Percentiles rank a stretch among this genome's conserved stretches.
Evolutionary conservation across 2,329 filamentous ascomycete species (phyloP).

Genomic region (Aquanectria penicillioides): DNA sequence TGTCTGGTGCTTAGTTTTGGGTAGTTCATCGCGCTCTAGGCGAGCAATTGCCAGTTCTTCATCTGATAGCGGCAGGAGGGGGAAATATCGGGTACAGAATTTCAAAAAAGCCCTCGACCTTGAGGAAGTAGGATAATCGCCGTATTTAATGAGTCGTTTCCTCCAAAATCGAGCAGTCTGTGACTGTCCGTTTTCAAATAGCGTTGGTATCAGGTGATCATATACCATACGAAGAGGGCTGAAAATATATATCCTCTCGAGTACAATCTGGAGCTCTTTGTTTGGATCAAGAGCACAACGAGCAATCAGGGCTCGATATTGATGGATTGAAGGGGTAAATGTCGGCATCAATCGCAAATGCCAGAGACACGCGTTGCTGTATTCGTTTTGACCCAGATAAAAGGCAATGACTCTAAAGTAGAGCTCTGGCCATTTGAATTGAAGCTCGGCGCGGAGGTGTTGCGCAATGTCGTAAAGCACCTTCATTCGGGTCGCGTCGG

Average conservation of each 20-base stretch:
- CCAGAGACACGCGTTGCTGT: constrained; percentile 56
- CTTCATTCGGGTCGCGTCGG: constrained; percentile 36
- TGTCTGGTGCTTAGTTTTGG: too few species aligned
- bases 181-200: constrained; percentile 59
- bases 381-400: constrained; percentile 53
- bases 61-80: constrained; percentile 48
- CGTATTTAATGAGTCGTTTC: constrained; percentile 49
- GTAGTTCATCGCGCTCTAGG: background rate
- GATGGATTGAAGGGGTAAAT: constrained; percentile 53
- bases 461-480: constrained; percentile 40
- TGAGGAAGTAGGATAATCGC: constrained; percentile 54
- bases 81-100: constrained; percentile 58
- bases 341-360: constrained; percentile 56
- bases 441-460: constrained; percentile 49
- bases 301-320: constrained; percentile 56
- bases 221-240: constrained; percentile 58
- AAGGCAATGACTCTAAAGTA: constrained; percentile 59
- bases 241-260: constrained; percentile 57
- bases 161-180: constrained; percentile 60
- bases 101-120: constrained; percentile 59
- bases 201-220: constrained; percentile 60
- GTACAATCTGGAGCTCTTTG: constrained; percentile 49
- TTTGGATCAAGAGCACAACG: constrained; percentile 53
- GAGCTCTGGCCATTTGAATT: constrained; percentile 59
- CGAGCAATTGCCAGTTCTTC: constrained; percentile 46